Conservation (phyloP, 1,139 yeast genomes). For the Candida albicans region DNA sequence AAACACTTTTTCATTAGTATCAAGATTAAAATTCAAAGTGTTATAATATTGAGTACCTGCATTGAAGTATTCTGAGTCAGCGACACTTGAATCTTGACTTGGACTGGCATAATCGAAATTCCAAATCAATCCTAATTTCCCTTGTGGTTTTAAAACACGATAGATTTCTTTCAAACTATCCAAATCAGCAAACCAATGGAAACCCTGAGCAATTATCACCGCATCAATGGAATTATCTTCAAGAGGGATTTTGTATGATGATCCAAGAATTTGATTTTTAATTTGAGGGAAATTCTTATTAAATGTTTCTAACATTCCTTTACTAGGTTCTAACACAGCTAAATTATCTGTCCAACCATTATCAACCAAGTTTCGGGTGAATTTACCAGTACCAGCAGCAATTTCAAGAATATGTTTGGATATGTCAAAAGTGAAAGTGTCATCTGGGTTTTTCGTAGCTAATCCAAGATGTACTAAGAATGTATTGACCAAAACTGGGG, state of each 20-base stretch:
- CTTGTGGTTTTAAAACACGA: slow-evolving; percentile 50
- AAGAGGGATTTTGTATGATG: slow-evolving; percentile 52
- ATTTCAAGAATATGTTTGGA: slow-evolving; percentile 47
- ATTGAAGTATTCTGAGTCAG: slow-evolving; percentile 10
- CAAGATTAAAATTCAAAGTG: slow-evolving; percentile 2
- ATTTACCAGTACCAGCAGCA: slow-evolving; percentile 70
- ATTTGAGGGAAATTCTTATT: slow-evolving; percentile 48
- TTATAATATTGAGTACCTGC: slow-evolving; percentile 12
- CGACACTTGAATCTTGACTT: slow-evolving; percentile 14
- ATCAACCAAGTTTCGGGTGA: slow-evolving; percentile 48
- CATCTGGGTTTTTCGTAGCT: slow-evolving; percentile 11
- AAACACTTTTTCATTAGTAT: slow-evolving; percentile 13
- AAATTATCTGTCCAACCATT: slow-evolving; percentile 41
- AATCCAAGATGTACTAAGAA: slow-evolving; percentile 42
- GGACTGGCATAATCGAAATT: slow-evolving; percentile 49
- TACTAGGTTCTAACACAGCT: slow-evolving; percentile 56
- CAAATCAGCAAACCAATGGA: slow-evolving; percentile 65
- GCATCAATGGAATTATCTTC: slow-evolving; percentile 49
- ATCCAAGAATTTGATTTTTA: slow-evolving; percentile 30
- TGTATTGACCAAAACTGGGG: slow-evolving; percentile 46
- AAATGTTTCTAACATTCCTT: slow-evolving; percentile 58
- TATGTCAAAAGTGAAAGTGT: slow-evolving; percentile 17
- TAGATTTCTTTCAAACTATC: slow-evolving; percentile 50
- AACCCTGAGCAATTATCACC: slow-evolving; percentile 63
- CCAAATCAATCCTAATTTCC: slow-evolving; percentile 61